phyloP scores from a whole-genome alignment of 192 early-diverging fungal species.

The Rhizoclosmatium globosum region DNA sequence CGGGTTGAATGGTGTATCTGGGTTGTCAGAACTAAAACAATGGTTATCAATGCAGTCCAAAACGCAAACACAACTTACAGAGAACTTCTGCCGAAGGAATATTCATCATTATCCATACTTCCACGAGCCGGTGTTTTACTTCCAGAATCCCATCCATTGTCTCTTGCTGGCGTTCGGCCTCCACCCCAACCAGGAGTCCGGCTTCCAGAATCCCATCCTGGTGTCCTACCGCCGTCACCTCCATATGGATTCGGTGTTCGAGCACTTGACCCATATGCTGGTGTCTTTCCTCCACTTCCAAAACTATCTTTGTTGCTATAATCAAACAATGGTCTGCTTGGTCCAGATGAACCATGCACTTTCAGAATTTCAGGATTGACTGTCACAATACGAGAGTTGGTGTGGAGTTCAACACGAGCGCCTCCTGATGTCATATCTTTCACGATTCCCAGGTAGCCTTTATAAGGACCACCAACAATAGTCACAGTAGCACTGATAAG shows the following conservation, averaged over 20 bases:
- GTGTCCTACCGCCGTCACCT: conserved; percentile 68
- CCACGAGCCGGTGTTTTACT: conserved; percentile 37
- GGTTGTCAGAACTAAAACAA: conserved; percentile 16
- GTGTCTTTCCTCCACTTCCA: conserved; percentile 55
- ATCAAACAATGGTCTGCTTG: conserved; percentile 27
- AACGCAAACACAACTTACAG: conserved; percentile 10
- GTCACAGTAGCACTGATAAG: conserved; percentile 82
- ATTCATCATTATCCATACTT: conserved; percentile 30
- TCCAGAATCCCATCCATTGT: conserved; percentile 56
- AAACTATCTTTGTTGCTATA: conserved; percentile 18
- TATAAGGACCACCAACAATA: conserved; percentile 87
- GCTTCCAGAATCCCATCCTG: conserved; percentile 74
- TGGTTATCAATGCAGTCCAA: not conserved
- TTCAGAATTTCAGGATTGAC: conserved; percentile 81
- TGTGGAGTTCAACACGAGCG: conserved; percentile 93
- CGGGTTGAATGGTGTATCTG: conserved; percentile 35
- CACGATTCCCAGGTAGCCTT: conserved; percentile 97
- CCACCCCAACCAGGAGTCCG: conserved; percentile 70
- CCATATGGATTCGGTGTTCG: conserved; percentile 55
- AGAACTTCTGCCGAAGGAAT: not conserved
- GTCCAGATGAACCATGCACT: conserved; percentile 55
- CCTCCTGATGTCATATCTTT: conserved; percentile 79
- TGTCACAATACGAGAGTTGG: conserved; percentile 81
- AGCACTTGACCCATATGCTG: conserved; percentile 44
- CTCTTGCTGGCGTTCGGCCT: conserved; percentile 49